Evolutionary conservation across 2,329 filamentous ascomycete species (phyloP).

Genomic region (Neofusicoccum ribis): DNA sequence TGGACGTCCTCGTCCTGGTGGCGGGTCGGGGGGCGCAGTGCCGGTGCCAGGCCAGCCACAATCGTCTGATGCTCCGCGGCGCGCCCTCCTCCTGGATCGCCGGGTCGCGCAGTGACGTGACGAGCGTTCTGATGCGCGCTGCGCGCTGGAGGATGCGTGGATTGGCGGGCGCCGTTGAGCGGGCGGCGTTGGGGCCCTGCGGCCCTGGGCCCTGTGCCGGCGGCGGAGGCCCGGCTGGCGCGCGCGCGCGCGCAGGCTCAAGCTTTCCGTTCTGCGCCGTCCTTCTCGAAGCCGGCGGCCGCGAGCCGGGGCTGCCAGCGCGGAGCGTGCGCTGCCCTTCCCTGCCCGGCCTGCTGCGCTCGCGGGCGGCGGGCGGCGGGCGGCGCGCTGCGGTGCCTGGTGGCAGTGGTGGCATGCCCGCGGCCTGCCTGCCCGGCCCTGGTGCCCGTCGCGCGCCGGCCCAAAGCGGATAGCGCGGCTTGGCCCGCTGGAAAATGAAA

Average conservation of each 20-base stretch:
- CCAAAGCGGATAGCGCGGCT: not conserved
- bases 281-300: conserved; percentile 1
- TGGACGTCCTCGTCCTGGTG: not conserved
- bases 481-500: not conserved
- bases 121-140: not conserved
- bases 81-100: conserved; percentile 12
- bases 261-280: not conserved
- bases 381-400: not conserved
- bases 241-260: not conserved
- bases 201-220: not conserved
- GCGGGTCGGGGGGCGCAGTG: conserved; percentile 5
- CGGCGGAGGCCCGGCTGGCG: not conserved
- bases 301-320: not conserved
- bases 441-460: not conserved
- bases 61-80: conserved; percentile 12
- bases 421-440: not conserved
- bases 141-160: not conserved
- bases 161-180: conserved; percentile 7
- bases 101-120: conserved; percentile 8
- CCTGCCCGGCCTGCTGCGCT: not conserved
- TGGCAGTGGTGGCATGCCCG: too few species aligned
- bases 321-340: not conserved
- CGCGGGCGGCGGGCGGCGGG: too few species aligned
- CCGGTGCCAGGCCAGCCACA: not conserved
- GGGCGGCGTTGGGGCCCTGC: not conserved